A percentile compares a stretch with the other conserved stretches of the same genome.
These are phyloP conservation scores for Dalbergia cultrata DNA, from an alignment of 306 rosid species.

Conservation along the genomic window DNA sequence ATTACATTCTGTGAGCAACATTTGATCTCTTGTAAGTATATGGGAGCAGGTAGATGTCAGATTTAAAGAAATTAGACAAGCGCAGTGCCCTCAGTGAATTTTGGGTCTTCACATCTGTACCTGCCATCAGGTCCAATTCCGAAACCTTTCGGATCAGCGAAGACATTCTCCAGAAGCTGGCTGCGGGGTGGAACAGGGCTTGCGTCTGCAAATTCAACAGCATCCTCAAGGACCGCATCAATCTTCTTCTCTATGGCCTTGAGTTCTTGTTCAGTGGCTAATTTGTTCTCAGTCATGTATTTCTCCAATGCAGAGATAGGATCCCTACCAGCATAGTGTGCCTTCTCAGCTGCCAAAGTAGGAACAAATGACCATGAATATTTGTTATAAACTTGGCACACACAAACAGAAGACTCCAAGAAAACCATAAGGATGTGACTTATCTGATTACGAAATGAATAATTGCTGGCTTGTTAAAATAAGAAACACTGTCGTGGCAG, in stretches of 20 bases:
- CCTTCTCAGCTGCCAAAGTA: slow-evolving; percentile 89
- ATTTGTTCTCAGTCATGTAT: slow-evolving; percentile 71
- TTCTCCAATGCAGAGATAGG: slow-evolving; percentile 85
- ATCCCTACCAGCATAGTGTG: slow-evolving; percentile 89
- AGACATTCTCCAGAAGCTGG: slow-evolving; percentile 95
- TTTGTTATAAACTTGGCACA: slow-evolving; percentile 19
- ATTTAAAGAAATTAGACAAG: slow-evolving; percentile 63
- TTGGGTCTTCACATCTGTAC: slow-evolving; percentile 96
- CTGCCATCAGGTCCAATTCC: slow-evolving; percentile 96
- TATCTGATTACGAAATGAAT: too few species aligned
- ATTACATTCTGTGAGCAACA: slow-evolving; percentile 43
- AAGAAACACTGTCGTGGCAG: too few species aligned
- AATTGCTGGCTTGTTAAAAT: too few species aligned
- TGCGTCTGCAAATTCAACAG: slow-evolving; percentile 85
- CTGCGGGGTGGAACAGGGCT: slow-evolving; percentile 85
- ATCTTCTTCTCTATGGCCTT: slow-evolving; percentile 84
- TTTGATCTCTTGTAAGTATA: slow-evolving; percentile 43
- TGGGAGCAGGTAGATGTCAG: slow-evolving; percentile 40
- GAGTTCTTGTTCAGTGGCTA: slow-evolving; percentile 78
- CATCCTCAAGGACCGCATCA: slow-evolving; percentile 77
- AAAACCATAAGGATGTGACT: too few species aligned
- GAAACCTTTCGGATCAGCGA: slow-evolving; percentile 95
- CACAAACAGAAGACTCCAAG: too few species aligned
- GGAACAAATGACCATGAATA: slow-evolving; percentile 27
- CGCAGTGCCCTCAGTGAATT: slow-evolving; percentile 95